Conservation (phyloP, 2,329 filamentous ascomycete species). For the Penicillium italicum region DNA sequence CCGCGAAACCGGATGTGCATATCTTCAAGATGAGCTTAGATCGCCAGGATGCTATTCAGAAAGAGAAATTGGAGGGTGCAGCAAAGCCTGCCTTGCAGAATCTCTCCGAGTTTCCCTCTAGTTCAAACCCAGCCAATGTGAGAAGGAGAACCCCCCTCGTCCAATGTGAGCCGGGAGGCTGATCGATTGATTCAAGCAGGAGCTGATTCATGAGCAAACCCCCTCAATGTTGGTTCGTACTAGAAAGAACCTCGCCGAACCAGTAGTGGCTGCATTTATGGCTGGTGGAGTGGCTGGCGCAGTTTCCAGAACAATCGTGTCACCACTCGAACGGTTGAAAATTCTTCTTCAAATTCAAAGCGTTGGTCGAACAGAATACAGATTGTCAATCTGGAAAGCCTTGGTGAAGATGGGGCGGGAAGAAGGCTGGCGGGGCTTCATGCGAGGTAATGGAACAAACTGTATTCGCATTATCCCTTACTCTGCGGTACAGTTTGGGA, state of each 20-base stretch:
- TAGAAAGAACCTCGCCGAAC: conserved; percentile 63
- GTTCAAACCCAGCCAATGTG: not conserved
- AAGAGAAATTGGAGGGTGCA: conserved; percentile 19
- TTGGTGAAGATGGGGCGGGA: conserved; percentile 94
- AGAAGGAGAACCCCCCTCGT: not conserved
- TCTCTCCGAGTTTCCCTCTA: conserved; percentile 22
- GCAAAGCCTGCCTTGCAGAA: conserved; percentile 18
- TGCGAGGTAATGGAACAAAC: conserved; percentile 97
- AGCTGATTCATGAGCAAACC: conserved; percentile 10
- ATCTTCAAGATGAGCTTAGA: conserved; percentile 35
- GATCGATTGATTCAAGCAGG: conserved; percentile 5
- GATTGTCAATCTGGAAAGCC: conserved; percentile 83
- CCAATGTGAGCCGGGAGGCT: not conserved
- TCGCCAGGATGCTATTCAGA: conserved; percentile 27
- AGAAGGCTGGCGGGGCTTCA: conserved; percentile 94
- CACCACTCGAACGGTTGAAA: conserved; percentile 90
- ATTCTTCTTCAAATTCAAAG: conserved; percentile 98
- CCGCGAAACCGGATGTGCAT: conserved; percentile 6
- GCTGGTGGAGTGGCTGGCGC: conserved; percentile 92
- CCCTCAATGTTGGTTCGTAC: conserved; percentile 24
- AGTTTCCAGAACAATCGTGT: conserved; percentile 96
- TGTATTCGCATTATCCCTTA: conserved; percentile 98
- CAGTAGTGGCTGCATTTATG: conserved; percentile 85
- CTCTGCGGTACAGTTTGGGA: conserved; percentile 95
- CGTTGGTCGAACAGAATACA: conserved; percentile 85